These are phyloP conservation scores for Epithele typhae DNA, from an alignment of 768 basidiomycete genomes.

Conservation along the genomic window DNA sequence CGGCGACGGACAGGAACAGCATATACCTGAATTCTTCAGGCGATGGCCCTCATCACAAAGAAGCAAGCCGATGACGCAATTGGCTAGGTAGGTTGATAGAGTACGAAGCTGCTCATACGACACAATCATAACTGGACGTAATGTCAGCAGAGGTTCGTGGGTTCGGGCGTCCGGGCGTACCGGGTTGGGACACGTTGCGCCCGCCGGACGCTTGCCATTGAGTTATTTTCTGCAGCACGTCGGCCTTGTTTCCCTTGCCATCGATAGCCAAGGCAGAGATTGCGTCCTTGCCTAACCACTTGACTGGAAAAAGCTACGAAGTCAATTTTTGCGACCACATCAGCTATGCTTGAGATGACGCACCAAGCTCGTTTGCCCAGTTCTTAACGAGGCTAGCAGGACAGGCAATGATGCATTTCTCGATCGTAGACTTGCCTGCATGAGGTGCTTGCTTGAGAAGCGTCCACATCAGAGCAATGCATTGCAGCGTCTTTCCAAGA, in stretches of 20 bases:
- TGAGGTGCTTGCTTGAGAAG: slow-evolving; percentile 92
- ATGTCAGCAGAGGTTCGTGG: no score
- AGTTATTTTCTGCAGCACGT: slow-evolving; percentile 71
- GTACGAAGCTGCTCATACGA: slow-evolving; percentile 95
- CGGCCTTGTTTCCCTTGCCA: slow-evolving; percentile 85
- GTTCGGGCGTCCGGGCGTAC: slow-evolving; percentile 43
- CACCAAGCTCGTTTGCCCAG: slow-evolving; percentile 96
- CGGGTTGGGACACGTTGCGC: slow-evolving; percentile 87
- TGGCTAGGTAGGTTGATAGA: slow-evolving; percentile 68
- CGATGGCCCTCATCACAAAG: slow-evolving; percentile 97
- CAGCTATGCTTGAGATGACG: no score
- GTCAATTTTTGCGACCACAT: no score
- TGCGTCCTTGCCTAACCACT: slow-evolving; percentile 90
- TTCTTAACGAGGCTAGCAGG: slow-evolving; percentile 96
- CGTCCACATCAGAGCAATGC: slow-evolving; percentile 94
- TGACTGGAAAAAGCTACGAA: slow-evolving; percentile 47
- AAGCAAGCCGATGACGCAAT: slow-evolving; percentile 83
- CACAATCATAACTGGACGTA: slow-evolving; percentile 87
- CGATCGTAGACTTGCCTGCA: slow-evolving; percentile 81
- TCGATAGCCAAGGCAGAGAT: slow-evolving; percentile 85
- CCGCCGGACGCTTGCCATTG: slow-evolving; percentile 90
- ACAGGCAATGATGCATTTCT: slow-evolving; percentile 97
- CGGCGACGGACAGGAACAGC: neutral
- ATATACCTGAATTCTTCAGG: slow-evolving; percentile 88
- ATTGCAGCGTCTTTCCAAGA: slow-evolving; percentile 94